A percentile compares a stretch with the other conserved stretches of the same genome.
These are phyloP conservation scores for Sporothrix pseudoabietina DNA, from an alignment of 2,329 filamentous ascomycete species.

Conservation along the genomic window DNA sequence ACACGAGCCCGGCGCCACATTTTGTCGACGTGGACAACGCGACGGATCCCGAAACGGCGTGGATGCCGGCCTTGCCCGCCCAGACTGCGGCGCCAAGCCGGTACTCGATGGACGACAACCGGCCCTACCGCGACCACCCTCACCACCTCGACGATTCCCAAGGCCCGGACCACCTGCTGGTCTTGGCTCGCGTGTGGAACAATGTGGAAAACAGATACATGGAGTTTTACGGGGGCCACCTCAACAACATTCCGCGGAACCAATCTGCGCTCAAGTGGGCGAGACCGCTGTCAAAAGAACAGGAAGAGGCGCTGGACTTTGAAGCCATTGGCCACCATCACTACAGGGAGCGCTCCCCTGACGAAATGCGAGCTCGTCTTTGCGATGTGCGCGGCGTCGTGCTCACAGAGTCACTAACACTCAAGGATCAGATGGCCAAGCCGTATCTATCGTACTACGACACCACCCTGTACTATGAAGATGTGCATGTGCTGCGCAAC, in stretches of 20 bases:
- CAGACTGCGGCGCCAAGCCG: background rate
- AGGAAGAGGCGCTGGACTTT: background rate
- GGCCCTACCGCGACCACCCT: background rate
- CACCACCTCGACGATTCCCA: background rate
- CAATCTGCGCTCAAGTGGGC: background rate
- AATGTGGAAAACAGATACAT: background rate
- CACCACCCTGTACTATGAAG: slow-evolving; percentile 69
- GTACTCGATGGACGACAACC: no score
- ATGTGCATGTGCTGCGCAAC: slow-evolving; percentile 82
- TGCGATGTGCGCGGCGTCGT: background rate
- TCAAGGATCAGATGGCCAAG: background rate
- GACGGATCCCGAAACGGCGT: background rate
- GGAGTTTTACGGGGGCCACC: no score
- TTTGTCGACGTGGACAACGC: no score
- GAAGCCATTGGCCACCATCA: no score
- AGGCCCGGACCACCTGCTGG: slow-evolving; percentile 5
- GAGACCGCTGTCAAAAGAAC: background rate
- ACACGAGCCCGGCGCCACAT: no score
- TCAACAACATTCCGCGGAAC: no score
- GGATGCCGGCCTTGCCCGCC: background rate
- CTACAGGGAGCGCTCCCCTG: no score
- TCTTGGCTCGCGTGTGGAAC: background rate
- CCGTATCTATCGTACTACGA: slow-evolving; percentile 28
- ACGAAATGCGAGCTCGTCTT: no score
- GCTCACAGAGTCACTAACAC: background rate